Conservation (phyloP, 768 basidiomycete species). For the Boletellus sp. region DNA sequence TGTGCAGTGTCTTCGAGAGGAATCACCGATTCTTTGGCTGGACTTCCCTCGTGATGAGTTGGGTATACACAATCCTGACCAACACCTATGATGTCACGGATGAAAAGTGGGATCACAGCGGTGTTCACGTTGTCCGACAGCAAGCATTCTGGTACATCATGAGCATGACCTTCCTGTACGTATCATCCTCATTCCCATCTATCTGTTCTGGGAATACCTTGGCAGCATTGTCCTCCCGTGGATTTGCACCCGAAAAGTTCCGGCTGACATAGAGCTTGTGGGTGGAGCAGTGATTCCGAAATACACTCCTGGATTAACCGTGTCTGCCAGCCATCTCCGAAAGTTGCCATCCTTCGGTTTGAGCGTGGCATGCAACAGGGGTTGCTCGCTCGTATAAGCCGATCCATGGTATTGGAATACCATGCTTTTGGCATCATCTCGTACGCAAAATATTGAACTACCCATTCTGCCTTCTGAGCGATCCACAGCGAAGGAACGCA, state of each 20-base stretch:
- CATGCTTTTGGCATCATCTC: constrained; percentile 80
- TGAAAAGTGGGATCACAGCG: constrained; percentile 54
- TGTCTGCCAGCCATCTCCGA: constrained; percentile 60
- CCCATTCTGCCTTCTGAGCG: constrained; percentile 9
- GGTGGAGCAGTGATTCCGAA: constrained; percentile 22
- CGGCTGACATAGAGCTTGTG: constrained; percentile 72
- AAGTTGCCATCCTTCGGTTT: constrained; percentile 77
- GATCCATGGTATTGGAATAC: constrained; percentile 73
- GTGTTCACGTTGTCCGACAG: constrained; percentile 52
- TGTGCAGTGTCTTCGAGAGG: constrained; percentile 66
- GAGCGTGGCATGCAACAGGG: constrained; percentile 84
- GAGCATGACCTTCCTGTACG: constrained; percentile 72
- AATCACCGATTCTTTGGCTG: constrained; percentile 80
- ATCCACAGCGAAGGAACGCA: constrained; percentile 59
- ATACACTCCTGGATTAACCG: neutral
- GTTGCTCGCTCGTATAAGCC: constrained; percentile 68
- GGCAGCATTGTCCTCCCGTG: constrained; percentile 67
- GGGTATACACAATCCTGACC: constrained; percentile 65
- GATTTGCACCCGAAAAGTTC: constrained; percentile 70
- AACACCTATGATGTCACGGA: constrained; percentile 58
- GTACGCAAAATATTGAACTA: constrained; percentile 35
- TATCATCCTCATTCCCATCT: constrained; percentile 4
- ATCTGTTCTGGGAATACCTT: neutral
- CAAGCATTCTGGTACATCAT: constrained; percentile 78
- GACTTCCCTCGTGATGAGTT: constrained; percentile 53